Conservation (phyloP, 2,329 filamentous ascomycete genomes). For the Verticillium nonalfalfae region DNA sequence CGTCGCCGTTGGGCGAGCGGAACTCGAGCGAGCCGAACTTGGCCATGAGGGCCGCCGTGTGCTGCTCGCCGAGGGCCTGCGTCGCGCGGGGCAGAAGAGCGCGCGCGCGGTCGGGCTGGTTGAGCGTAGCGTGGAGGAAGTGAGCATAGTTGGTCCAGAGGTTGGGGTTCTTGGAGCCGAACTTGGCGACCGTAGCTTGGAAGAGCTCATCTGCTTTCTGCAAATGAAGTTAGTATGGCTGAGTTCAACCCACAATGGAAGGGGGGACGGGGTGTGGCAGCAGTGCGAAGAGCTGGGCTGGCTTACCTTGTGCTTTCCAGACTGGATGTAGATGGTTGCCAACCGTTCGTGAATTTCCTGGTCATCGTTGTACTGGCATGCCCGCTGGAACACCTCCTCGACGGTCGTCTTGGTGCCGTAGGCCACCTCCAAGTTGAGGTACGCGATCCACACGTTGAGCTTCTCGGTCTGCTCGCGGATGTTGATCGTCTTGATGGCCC, state of each 20-base stretch:
- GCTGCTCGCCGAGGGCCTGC: constrained; percentile 67
- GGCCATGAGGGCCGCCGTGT: constrained; percentile 64
- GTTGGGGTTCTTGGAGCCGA: constrained; percentile 69
- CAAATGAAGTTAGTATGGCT: constrained; percentile 7
- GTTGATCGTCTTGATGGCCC: constrained; percentile 85
- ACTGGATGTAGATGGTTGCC: constrained; percentile 91
- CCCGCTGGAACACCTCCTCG: constrained; percentile 82
- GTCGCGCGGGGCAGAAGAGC: constrained; percentile 75
- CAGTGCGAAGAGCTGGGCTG: neutral
- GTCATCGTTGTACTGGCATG: constrained; percentile 89
- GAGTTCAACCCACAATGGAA: neutral
- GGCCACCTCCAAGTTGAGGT: constrained; percentile 88
- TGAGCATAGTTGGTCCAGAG: constrained; percentile 94
- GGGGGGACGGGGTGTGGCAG: neutral
- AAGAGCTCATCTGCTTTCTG: constrained; percentile 88
- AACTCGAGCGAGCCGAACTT: constrained; percentile 93
- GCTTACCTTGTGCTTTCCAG: constrained; percentile 74
- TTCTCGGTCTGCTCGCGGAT: constrained; percentile 89
- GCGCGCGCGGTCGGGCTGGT: constrained; percentile 66
- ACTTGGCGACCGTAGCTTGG: constrained; percentile 81
- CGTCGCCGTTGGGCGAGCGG: constrained; percentile 71
- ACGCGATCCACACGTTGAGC: constrained; percentile 89
- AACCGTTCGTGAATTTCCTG: constrained; percentile 85
- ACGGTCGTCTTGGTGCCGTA: constrained; percentile 80
- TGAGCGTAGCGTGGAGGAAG: constrained; percentile 74